Conservation (phyloP, 2,329 filamentous ascomycete species). For the Penicillium sp. region DNA sequence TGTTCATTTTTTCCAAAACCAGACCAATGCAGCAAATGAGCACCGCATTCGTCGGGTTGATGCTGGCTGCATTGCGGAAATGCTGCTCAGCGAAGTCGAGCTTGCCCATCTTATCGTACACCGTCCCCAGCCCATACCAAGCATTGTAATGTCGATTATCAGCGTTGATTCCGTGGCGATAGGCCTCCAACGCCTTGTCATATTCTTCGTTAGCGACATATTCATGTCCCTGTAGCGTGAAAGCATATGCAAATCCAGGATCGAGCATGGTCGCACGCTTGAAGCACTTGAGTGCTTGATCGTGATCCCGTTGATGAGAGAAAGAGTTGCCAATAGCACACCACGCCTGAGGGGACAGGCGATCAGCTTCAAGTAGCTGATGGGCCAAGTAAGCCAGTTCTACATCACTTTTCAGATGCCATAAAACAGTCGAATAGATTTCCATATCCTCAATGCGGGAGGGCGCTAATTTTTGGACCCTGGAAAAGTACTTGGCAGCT, state of each 20-base stretch:
- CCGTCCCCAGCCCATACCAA: constrained; percentile 79
- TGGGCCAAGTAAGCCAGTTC: constrained; percentile 88
- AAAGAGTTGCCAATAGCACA: constrained; percentile 91
- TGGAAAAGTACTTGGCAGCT: constrained; percentile 75
- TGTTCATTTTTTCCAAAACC: constrained; percentile 79
- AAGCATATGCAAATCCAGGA: constrained; percentile 85
- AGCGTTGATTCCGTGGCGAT: constrained; percentile 73
- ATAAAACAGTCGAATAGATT: constrained; percentile 96
- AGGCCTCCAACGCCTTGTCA: constrained; percentile 82
- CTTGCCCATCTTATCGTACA: constrained; percentile 83
- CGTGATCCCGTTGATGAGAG: constrained; percentile 83
- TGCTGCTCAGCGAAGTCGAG: constrained; percentile 86
- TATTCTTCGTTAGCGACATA: constrained; percentile 94
- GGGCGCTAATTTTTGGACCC: constrained; percentile 69
- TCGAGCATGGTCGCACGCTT: constrained; percentile 85
- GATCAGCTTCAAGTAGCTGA: constrained; percentile 75
- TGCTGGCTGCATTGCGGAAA: constrained; percentile 75
- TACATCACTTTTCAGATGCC: constrained; percentile 88
- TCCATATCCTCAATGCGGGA: constrained; percentile 90
- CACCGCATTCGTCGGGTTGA: constrained; percentile 90
- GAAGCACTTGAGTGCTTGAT: constrained; percentile 90
- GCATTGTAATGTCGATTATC: constrained; percentile 92
- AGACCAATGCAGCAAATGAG: constrained; percentile 86
- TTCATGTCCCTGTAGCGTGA: constrained; percentile 90
- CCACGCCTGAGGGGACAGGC: constrained; percentile 89